Conservation (phyloP, 2,329 filamentous ascomycete genomes). For the Neofusicoccum parvum region DNA sequence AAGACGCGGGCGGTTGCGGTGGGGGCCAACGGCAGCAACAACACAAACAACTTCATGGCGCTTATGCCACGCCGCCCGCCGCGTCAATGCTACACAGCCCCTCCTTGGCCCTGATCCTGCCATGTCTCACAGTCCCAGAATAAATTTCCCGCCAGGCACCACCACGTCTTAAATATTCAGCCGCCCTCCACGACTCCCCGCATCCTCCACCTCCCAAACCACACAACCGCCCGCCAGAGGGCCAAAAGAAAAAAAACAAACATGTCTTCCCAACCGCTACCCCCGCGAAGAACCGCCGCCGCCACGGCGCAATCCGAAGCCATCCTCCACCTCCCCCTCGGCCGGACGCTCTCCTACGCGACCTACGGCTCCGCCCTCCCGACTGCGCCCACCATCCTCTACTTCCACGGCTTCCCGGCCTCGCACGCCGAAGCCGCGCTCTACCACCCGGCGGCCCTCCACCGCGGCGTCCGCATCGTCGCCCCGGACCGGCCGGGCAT, state of each 20-base stretch:
- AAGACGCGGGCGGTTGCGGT: background rate
- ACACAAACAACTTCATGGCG: background rate
- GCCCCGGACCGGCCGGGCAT: conserved; percentile 26
- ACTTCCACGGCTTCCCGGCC: conserved; percentile 30
- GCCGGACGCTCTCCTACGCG: conserved; percentile 24
- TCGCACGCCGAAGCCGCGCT: conserved; percentile 46
- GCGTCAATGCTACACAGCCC: background rate
- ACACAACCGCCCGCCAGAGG: background rate
- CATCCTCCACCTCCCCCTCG: conserved; percentile 23
- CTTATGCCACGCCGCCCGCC: background rate
- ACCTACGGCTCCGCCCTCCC: conserved; percentile 24
- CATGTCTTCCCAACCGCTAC: background rate
- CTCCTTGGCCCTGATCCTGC: background rate
- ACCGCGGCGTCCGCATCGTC: conserved; percentile 24
- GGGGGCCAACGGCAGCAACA: background rate
- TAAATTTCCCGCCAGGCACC: background rate
- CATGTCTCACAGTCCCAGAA: background rate
- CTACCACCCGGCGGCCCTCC: conserved; percentile 31
- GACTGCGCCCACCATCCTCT: conserved; percentile 25
- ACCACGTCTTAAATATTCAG: background rate
- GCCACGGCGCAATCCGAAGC: no score
- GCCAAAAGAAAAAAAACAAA: background rate
- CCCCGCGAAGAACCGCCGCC: no score
- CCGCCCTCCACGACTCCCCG: background rate
- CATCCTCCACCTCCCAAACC: background rate